phyloP scores from a whole-genome alignment of 306 rosid species.

The Begonia loranthoides region DNA sequence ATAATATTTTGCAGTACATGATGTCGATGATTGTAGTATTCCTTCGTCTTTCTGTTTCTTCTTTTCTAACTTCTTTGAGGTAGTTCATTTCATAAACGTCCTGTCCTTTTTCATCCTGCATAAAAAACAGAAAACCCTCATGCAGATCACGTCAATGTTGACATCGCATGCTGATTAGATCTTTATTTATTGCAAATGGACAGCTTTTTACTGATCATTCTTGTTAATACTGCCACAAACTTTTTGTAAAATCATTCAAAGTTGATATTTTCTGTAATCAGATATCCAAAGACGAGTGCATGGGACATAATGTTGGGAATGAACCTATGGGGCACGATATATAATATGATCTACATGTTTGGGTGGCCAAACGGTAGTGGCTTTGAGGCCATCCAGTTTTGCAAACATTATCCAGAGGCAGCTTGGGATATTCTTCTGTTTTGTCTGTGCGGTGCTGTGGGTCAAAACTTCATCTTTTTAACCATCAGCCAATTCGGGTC shows the following conservation, averaged over 20 bases:
- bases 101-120: not conserved
- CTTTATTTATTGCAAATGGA: not conserved
- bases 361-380: slow-evolving; percentile 77
- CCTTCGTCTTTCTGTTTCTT: slow-evolving; percentile 1
- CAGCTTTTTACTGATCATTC: not conserved
- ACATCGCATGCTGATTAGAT: not conserved
- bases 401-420: slow-evolving; percentile 77
- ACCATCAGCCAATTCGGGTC: slow-evolving; percentile 93
- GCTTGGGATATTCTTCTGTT: slow-evolving; percentile 82
- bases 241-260: too few relatives aligned
- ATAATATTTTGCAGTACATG: too few relatives aligned
- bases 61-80: not conserved
- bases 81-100: not conserved
- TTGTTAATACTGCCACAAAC: not conserved
- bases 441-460: slow-evolving; percentile 95
- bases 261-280: slow-evolving; percentile 8
- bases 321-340: slow-evolving; percentile 97
- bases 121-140: not conserved
- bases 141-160: not conserved
- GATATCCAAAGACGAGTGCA: slow-evolving; percentile 92
- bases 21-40: not conserved
- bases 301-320: slow-evolving; percentile 97
- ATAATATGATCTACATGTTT: slow-evolving; percentile 82
- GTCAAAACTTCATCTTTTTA: slow-evolving; percentile 93
- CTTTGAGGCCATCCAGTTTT: slow-evolving; percentile 68